Conservation (phyloP, 2,329 filamentous ascomycete species). For the Claviceps fusiformis region DNA sequence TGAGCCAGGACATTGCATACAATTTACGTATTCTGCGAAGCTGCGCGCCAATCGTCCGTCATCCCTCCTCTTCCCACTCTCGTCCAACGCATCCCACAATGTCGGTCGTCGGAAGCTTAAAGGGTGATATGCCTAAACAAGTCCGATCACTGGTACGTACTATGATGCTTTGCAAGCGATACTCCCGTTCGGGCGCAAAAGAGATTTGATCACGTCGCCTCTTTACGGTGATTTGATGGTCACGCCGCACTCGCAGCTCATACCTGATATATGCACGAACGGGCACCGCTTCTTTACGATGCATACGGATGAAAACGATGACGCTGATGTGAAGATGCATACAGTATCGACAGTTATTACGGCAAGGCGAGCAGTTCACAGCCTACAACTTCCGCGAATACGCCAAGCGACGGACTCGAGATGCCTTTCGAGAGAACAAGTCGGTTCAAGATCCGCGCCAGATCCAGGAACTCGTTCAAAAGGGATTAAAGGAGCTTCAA, state of each 20-base stretch:
- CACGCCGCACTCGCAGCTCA: not conserved
- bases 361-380: conserved; percentile 75
- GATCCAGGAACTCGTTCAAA: conserved; percentile 81
- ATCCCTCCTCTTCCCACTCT: not conserved
- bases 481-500: conserved; percentile 75
- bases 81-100: conserved; percentile 12
- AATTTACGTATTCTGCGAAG: not conserved
- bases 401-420: conserved; percentile 75
- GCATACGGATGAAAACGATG: not conserved
- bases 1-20: not conserved
- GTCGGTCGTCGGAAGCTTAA: conserved; percentile 25
- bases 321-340: not conserved
- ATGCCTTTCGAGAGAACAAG: conserved; percentile 77
- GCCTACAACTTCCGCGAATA: conserved; percentile 98
- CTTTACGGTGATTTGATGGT: not conserved
- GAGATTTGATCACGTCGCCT: not conserved
- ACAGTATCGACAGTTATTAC: conserved; percentile 84
- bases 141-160: conserved; percentile 40
- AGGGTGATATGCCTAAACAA: conserved; percentile 43
- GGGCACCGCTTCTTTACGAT: not conserved
- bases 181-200: not conserved
- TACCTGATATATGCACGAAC: not conserved
- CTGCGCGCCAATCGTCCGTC: not conserved
- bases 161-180: not conserved
- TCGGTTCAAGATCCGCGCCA: conserved; percentile 56